These are phyloP conservation scores for Coemansia sp. DNA, from an alignment of 192 early-diverging fungal genomes.

Conservation along the genomic window DNA sequence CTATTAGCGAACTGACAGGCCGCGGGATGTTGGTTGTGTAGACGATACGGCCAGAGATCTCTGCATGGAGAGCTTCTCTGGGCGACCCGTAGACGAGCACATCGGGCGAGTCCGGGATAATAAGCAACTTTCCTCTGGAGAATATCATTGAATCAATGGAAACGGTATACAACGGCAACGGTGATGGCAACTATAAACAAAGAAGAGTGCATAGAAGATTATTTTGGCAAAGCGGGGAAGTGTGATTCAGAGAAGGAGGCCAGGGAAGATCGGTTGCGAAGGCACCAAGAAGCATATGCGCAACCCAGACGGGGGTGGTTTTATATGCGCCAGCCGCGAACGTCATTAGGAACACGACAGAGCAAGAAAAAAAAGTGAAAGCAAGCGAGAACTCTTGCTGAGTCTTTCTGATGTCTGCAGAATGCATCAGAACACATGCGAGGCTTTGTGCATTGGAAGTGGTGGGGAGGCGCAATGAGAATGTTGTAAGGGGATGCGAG, in stretches of 20 bases:
- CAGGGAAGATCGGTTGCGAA: slow-evolving; percentile 1
- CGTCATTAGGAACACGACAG: neutral
- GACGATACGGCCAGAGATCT: slow-evolving; percentile 36
- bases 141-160: slow-evolving; percentile 25
- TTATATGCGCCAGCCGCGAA: neutral
- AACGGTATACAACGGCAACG: neutral
- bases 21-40: slow-evolving; percentile 21
- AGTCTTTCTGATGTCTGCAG: neutral
- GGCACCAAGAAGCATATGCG: neutral
- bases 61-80: slow-evolving; percentile 30
- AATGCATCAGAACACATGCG: neutral
- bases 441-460: neutral
- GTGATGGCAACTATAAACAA: neutral
- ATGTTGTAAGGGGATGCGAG: neutral
- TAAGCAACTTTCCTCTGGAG: slow-evolving; percentile 31
- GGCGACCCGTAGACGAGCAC: slow-evolving; percentile 35
- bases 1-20: slow-evolving; percentile 28
- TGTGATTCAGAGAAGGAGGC: neutral
- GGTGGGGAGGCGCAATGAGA: neutral
- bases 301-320: neutral
- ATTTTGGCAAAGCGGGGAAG: neutral
- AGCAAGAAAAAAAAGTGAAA: neutral
- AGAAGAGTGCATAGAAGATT: neutral
- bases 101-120: slow-evolving; percentile 39
- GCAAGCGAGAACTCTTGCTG: neutral